Evolutionary conservation across 2,329 filamentous ascomycete species (phyloP).

Genomic region (Helminthosporium solani): DNA sequence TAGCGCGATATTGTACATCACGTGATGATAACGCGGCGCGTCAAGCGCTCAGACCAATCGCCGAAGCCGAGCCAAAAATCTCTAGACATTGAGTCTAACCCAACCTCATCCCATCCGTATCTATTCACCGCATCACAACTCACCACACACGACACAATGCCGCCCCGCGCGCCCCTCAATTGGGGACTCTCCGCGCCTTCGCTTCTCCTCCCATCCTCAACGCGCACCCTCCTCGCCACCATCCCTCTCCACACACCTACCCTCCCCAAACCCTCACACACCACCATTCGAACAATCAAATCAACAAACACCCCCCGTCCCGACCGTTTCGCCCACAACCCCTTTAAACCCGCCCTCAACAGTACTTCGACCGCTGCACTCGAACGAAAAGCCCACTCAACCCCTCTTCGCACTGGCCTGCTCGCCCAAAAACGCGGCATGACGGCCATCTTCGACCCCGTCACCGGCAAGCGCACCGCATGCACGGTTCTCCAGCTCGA

Average conservation of each 20-base stretch:
- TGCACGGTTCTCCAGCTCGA: conserved; percentile 95
- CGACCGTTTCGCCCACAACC: conserved; percentile 56
- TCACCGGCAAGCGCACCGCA: conserved; percentile 72
- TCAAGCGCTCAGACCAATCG: conserved; percentile 4
- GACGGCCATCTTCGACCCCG: conserved; percentile 80
- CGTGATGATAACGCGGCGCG: conserved; percentile 2
- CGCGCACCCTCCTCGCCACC: conserved; percentile 23
- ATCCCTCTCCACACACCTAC: conserved; percentile 7
- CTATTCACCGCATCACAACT: conserved; percentile 6
- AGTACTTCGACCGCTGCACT: conserved; percentile 61
- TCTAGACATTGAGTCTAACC: conserved; percentile 9
- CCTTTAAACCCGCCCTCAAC: conserved; percentile 53
- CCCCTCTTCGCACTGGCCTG: conserved; percentile 73
- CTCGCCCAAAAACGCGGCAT: conserved; percentile 93
- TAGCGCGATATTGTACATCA: neutral
- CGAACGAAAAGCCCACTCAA: conserved; percentile 56
- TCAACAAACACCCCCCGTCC: conserved; percentile 56
- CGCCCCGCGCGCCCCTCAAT: conserved; percentile 36
- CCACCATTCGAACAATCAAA: conserved; percentile 49
- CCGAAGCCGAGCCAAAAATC: conserved; percentile 17
- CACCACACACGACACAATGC: conserved; percentile 26
- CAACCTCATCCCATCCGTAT: conserved; percentile 8
- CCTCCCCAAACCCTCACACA: conserved; percentile 19
- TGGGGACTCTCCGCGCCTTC: conserved; percentile 32
- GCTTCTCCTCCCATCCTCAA: conserved; percentile 32